A percentile compares a stretch with the other conserved stretches of the same genome.
These are phyloP conservation scores for Fraxinus platypoda DNA, from an alignment of 305 asterid genomes.

Conservation along the genomic window DNA sequence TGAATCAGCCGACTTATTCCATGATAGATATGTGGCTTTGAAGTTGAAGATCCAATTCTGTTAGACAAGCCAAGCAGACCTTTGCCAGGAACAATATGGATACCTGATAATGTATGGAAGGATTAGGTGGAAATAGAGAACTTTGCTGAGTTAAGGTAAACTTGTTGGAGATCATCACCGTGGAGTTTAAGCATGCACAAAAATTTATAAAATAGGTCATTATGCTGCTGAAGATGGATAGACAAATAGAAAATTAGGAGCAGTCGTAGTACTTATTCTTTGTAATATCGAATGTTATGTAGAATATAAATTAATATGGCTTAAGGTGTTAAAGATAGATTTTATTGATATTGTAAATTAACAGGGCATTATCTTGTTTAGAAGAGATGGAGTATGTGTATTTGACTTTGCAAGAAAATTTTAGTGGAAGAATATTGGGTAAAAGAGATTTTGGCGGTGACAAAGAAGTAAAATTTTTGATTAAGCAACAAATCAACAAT, in stretches of 20 bases:
- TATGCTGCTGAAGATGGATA: background rate
- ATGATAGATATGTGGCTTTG: background rate
- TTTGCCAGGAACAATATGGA: background rate
- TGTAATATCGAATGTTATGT: background rate
- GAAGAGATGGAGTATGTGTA: background rate
- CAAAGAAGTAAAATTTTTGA: no score
- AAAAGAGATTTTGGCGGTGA: no score
- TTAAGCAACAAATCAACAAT: background rate
- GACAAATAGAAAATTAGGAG: background rate
- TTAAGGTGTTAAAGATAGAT: background rate
- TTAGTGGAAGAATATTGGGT: background rate
- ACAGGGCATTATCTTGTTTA: background rate
- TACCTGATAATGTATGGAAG: background rate
- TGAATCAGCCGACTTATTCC: background rate
- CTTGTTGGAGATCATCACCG: background rate
- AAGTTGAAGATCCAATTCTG: background rate
- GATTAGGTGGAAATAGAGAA: background rate
- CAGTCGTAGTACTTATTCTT: background rate
- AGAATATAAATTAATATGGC: background rate
- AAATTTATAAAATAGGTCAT: background rate
- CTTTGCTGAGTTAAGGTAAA: background rate
- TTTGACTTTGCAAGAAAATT: background rate
- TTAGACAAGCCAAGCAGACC: background rate
- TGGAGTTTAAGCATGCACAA: background rate
- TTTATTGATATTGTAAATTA: background rate